Percentiles rank a stretch among this genome's conserved stretches.
These are phyloP conservation scores for Brasenia schreberi DNA, from an alignment of 164 flowering plant species.

Conservation along the genomic window DNA sequence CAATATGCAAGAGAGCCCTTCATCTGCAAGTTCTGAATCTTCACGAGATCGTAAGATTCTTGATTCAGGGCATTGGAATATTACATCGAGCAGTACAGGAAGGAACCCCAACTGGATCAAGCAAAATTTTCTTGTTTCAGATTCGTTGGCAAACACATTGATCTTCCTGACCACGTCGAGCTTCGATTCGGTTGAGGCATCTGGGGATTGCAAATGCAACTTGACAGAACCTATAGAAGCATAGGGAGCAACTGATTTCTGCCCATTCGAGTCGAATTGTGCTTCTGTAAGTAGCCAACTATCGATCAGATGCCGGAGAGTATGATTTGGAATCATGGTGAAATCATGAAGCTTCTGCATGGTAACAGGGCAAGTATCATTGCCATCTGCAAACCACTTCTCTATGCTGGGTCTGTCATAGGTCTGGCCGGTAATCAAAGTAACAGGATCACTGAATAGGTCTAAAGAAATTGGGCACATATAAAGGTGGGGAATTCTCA, in stretches of 20 bases:
- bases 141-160: constrained; percentile 15
- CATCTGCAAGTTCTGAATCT: constrained; percentile 21
- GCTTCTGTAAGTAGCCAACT: constrained; percentile 30
- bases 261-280: constrained; percentile 10
- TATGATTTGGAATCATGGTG: constrained; percentile 60
- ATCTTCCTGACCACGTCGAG: constrained; percentile 23
- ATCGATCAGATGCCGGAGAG: constrained; percentile 53
- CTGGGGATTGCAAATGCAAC: constrained; percentile 21
- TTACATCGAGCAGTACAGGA: constrained; percentile 19
- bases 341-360: constrained; percentile 67
- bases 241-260: constrained; percentile 9
- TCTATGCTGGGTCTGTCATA: constrained; percentile 63
- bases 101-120: constrained; percentile 39
- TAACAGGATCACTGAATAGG: constrained; percentile 67
- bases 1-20: constrained; percentile 31
- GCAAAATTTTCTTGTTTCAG: constrained; percentile 13
- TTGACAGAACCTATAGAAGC: constrained; percentile 22
- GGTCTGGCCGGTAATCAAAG: constrained; percentile 70
- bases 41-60: constrained; percentile 6
- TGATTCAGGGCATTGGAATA: constrained; percentile 11
- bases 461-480: constrained; percentile 72
- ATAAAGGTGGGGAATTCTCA: constrained; percentile 44
- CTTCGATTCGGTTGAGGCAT: constrained; percentile 14
- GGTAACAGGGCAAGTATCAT: constrained; percentile 75
- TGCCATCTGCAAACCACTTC: constrained; percentile 58